Base-by-base conservation (phyloP, 495 filamentous ascomycete genomes). In the Tetracladium marchalianum region DNA sequence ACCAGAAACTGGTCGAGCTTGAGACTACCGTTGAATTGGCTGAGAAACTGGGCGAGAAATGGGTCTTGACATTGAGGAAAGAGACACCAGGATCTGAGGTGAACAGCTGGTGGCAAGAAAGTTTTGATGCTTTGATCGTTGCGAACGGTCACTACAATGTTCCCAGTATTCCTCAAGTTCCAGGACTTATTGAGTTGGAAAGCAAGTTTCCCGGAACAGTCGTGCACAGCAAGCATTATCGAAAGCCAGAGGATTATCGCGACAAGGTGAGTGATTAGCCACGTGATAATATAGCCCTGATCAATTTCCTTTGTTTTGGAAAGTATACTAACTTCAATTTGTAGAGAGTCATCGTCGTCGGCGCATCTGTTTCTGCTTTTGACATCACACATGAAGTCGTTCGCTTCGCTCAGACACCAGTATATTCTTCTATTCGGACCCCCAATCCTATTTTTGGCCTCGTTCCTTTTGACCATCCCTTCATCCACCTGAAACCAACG, bases 141-240 rank as follows among this genome's bases (percentile, higher is more conserved):
- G 85, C 86, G 9, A 86, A 71, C 47, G 88, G 88, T 0, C 87
- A 94, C 56, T 90, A 82, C 60, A 72, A 72, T 18, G 75, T 84
- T 7, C 82, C 82, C 0, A 80, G 72, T 58, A 62, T 90, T 5
- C 88, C 88, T 0, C 62, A 72, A 24, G 76, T 83, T 15, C 32
- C 52, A 1, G 80, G 81, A 0, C 70, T 84, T 9, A 41, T 54
- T 43, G 57, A 59, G 5, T 81, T 84, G 44, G 69, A 84, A 55
- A 45, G 59, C 17, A 51, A 59, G 3, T 75, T 84, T 47, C 84
- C 82, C 0, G 73, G 71, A 0, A 50, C 67, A 1, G 80, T 95
- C 18, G 73, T 73, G 0, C 90, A 96, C 59, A 85, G 86, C 11
- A 94, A 90, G 53, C 70, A 74, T 31, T 95, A 84, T 57, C 73